These are phyloP conservation scores for Seiridium cupressi DNA, from an alignment of 2,329 filamentous ascomycete species.

Conservation along the genomic window DNA sequence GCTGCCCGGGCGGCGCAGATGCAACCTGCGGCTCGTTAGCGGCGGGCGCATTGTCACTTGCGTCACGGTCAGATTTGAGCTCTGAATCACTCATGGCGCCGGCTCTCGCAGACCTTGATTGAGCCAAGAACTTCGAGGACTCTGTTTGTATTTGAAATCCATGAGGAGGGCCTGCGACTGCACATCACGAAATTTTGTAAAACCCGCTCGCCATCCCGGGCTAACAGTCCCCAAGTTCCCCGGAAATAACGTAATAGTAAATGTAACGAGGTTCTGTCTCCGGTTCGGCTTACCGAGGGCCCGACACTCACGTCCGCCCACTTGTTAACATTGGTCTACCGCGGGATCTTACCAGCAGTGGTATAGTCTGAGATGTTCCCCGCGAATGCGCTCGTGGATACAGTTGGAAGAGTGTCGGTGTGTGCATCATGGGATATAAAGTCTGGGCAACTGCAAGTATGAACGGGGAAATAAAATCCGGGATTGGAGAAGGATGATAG, in stretches of 20 bases:
- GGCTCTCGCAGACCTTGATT: neutral
- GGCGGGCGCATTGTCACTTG: neutral
- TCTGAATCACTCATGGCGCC: conserved; percentile 2
- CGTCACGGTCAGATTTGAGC: neutral
- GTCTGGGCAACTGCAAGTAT: too few species aligned
- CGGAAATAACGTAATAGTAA: conserved; percentile 6
- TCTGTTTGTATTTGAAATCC: neutral
- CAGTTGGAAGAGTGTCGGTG: too few species aligned
- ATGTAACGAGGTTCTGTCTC: neutral
- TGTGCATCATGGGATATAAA: too few species aligned
- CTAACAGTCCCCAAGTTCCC: neutral
- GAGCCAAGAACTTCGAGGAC: neutral
- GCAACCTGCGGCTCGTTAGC: too few species aligned
- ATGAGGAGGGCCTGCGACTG: neutral
- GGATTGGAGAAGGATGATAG: too few species aligned
- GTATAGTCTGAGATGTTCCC: too few species aligned
- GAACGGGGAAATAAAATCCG: too few species aligned
- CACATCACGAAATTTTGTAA: too few species aligned
- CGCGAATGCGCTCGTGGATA: too few species aligned
- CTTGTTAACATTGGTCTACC: neutral
- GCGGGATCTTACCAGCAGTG: too few species aligned
- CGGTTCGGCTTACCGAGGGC: neutral
- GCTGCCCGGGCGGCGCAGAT: neutral
- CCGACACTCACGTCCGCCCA: neutral
- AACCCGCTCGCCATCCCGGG: too few species aligned